phyloP scores from a whole-genome alignment of 2,329 filamentous ascomycete species.

The Colletotrichum australisinense region DNA sequence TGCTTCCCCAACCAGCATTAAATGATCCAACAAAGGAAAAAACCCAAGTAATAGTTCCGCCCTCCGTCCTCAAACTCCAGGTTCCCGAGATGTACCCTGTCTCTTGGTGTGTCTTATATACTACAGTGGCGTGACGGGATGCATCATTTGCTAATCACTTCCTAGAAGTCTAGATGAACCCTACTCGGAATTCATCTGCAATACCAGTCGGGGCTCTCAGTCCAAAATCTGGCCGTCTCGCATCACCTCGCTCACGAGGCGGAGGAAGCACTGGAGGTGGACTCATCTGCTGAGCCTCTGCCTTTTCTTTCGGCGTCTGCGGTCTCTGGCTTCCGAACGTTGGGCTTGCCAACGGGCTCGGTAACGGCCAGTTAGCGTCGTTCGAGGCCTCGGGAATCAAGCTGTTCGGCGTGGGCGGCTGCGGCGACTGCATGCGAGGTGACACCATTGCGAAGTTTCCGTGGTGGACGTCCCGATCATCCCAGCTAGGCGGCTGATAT shows the following conservation, averaged over 20 bases:
- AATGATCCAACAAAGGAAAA: neutral
- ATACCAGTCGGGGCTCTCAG: conserved; percentile 36
- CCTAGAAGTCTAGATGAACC: conserved; percentile 28
- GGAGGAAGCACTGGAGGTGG: neutral
- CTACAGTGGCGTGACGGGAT: neutral
- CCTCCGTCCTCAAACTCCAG: neutral
- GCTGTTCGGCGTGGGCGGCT: conserved; percentile 17
- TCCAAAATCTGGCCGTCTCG: conserved; percentile 32
- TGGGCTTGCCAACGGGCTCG: conserved; percentile 31
- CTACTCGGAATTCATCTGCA: conserved; percentile 35
- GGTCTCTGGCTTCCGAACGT: conserved; percentile 27
- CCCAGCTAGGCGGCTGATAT: conserved; percentile 1
- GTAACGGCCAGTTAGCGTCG: conserved; percentile 31
- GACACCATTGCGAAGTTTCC: conserved; percentile 25
- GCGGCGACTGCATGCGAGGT: conserved; percentile 22
- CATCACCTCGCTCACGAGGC: neutral
- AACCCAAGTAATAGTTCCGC: neutral
- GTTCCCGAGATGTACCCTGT: neutral
- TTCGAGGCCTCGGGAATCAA: conserved; percentile 13
- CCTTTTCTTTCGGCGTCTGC: conserved; percentile 21
- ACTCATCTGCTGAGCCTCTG: conserved; percentile 22
- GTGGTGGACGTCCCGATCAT: conserved; percentile 26
- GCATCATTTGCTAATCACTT: neutral
- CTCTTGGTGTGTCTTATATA: neutral
- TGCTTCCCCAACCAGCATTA: neutral